Conservation (phyloP, 495 filamentous ascomycete species). For the Rusavskia elegans region DNA sequence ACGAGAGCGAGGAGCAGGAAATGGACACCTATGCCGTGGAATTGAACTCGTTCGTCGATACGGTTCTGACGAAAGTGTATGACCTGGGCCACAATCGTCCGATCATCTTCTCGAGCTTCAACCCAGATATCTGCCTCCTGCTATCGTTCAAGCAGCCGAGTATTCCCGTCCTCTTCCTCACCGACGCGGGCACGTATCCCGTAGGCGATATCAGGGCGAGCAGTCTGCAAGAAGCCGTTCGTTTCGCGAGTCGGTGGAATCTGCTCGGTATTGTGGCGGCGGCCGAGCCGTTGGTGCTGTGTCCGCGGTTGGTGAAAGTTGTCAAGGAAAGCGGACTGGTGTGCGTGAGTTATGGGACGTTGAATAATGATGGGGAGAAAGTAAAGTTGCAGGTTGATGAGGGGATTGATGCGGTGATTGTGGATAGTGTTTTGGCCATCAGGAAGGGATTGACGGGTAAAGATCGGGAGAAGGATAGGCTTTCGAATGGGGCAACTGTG, state of each 20-base stretch:
- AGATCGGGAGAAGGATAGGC: slow-evolving; percentile 2
- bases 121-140: slow-evolving; percentile 88
- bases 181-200: slow-evolving; percentile 59
- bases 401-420: slow-evolving; percentile 94
- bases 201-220: slow-evolving; percentile 83
- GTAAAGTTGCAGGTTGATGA: slow-evolving; percentile 91
- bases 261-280: slow-evolving; percentile 76
- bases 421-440: slow-evolving; percentile 79
- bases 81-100: slow-evolving; percentile 55
- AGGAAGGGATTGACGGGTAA: slow-evolving; percentile 45
- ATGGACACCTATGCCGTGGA: slow-evolving; percentile 98
- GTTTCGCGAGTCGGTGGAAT: slow-evolving; percentile 91
- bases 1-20: slow-evolving; percentile 82
- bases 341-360: slow-evolving; percentile 81
- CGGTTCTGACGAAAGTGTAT: slow-evolving; percentile 77
- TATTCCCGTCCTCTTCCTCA: slow-evolving; percentile 88
- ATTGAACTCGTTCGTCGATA: slow-evolving; percentile 93
- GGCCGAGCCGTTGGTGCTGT: slow-evolving; percentile 70
- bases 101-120: slow-evolving; percentile 91
- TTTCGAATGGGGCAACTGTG: neutral
- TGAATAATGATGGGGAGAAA: slow-evolving; percentile 75
- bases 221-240: slow-evolving; percentile 85
- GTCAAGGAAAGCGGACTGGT: slow-evolving; percentile 90
- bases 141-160: slow-evolving; percentile 92
- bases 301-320: slow-evolving; percentile 83